Percentiles rank a stretch among this genome's conserved stretches.
These are phyloP conservation scores for Diatrype stigma DNA, from an alignment of 2,329 filamentous ascomycete genomes.

Conservation along the genomic window DNA sequence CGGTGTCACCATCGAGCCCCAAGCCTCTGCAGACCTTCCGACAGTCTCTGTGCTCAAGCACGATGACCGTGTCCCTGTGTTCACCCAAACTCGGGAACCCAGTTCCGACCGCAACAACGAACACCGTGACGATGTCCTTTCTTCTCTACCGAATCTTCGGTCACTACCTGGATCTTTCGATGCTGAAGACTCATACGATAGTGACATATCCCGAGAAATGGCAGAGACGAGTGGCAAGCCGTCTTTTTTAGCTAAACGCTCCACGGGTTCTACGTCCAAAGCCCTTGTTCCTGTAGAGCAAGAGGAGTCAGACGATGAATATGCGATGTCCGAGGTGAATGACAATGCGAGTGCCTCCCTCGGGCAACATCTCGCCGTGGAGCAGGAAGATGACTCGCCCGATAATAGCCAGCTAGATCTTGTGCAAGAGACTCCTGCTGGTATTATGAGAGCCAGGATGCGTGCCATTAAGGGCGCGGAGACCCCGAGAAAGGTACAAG, in stretches of 20 bases:
- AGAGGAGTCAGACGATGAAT: conserved; percentile 69
- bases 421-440: conserved; percentile 52
- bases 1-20: conserved; percentile 51
- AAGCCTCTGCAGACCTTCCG: conserved; percentile 12
- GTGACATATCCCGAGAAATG: conserved; percentile 44
- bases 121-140: conserved; percentile 43
- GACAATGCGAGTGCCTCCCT: conserved; percentile 76
- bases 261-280: conserved; percentile 72
- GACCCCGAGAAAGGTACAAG: conserved; percentile 55
- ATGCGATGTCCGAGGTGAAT: conserved; percentile 67
- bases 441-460: conserved; percentile 60
- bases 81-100: conserved; percentile 9
- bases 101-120: conserved; percentile 26
- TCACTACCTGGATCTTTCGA: conserved; percentile 79
- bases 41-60: background rate
- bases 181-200: conserved; percentile 49
- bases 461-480: conserved; percentile 58
- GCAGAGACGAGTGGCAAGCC: conserved; percentile 43
- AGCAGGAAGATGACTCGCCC: conserved; percentile 59
- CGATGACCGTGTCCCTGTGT: conserved; percentile 15
- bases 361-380: conserved; percentile 70
- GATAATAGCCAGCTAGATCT: conserved; percentile 43
- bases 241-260: conserved; percentile 94
- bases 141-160: conserved; percentile 46
- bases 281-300: conserved; percentile 58